Conservation (phyloP, 805 yeast species). For the Teunomyces aglyptinius region DNA sequence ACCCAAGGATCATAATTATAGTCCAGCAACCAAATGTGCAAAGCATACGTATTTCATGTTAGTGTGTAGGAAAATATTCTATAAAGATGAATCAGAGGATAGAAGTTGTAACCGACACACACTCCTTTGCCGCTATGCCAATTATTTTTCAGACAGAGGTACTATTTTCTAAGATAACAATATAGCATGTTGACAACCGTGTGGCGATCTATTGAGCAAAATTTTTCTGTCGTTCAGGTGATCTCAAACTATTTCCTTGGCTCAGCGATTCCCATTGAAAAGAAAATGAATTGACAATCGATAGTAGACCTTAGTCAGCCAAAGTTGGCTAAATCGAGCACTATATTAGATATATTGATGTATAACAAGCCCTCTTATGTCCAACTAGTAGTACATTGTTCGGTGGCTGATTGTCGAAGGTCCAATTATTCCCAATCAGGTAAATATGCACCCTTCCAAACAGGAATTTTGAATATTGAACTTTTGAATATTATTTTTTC, state of each 20-base stretch:
- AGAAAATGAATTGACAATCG: no score
- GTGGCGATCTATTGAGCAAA: background rate
- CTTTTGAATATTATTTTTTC: no score
- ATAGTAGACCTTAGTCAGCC: no score
- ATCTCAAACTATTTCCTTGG: background rate
- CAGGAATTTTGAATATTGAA: background rate
- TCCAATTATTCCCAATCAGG: background rate
- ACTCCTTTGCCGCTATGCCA: background rate
- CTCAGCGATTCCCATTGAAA: background rate
- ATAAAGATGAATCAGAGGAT: background rate
- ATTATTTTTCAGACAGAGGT: background rate
- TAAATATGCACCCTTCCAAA: background rate
- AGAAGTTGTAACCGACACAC: background rate
- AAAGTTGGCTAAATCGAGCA: background rate
- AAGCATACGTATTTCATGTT: background rate
- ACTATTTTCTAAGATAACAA: background rate
- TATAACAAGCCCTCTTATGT: background rate
- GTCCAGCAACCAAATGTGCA: background rate
- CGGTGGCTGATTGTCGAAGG: background rate
- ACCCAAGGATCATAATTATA: slow-evolving; percentile 1
- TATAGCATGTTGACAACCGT: background rate
- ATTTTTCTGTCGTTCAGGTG: background rate
- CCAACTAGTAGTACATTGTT: background rate
- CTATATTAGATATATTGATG: background rate
- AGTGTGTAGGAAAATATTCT: background rate